Percentiles rank a stretch among this genome's conserved stretches.
These are phyloP conservation scores for Arthrobotrys sinensis DNA, from an alignment of 2,329 filamentous ascomycete species.

Conservation along the genomic window DNA sequence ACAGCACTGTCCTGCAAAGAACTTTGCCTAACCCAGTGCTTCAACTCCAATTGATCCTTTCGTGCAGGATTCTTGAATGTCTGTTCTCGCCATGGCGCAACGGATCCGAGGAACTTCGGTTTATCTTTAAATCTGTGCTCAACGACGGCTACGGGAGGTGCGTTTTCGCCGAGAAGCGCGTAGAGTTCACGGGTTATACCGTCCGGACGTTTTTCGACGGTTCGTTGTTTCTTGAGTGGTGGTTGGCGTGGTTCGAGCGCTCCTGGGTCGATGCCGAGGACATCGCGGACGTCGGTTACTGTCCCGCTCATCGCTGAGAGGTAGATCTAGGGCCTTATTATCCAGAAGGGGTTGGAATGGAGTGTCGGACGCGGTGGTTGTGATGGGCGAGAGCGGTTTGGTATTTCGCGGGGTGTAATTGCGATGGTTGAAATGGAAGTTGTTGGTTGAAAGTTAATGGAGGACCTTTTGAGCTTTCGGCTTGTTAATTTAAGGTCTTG, in stretches of 20 bases:
- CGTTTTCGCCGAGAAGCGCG: slow-evolving; percentile 65
- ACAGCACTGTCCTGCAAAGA: slow-evolving; percentile 65
- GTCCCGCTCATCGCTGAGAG: slow-evolving; percentile 62
- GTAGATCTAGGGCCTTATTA: not conserved
- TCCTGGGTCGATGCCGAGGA: slow-evolving; percentile 63
- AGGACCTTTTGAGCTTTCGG: slow-evolving; percentile 2
- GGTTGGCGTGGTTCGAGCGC: slow-evolving; percentile 62
- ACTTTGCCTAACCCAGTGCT: slow-evolving; percentile 83
- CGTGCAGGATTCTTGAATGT: slow-evolving; percentile 83
- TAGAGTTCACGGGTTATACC: slow-evolving; percentile 65
- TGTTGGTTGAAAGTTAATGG: slow-evolving; percentile 20
- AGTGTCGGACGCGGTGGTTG: not conserved
- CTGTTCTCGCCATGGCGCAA: slow-evolving; percentile 62
- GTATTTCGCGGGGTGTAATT: not conserved
- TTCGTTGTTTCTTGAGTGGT: slow-evolving; percentile 65
- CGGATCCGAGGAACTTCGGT: slow-evolving; percentile 64
- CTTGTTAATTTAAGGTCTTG: slow-evolving; percentile 36
- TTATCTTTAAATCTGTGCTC: slow-evolving; percentile 65
- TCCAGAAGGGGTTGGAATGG: not conserved
- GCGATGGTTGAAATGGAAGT: slow-evolving; percentile 14
- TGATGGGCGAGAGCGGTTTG: not conserved
- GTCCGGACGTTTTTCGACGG: slow-evolving; percentile 65
- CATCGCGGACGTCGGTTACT: slow-evolving; percentile 64
- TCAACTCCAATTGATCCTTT: slow-evolving; percentile 78
- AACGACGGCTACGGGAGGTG: slow-evolving; percentile 64